A percentile compares a stretch with the other conserved stretches of the same genome.
Evolutionary conservation across 305 asterid species (phyloP).

Genomic region (Solanum hybrid): DNA sequence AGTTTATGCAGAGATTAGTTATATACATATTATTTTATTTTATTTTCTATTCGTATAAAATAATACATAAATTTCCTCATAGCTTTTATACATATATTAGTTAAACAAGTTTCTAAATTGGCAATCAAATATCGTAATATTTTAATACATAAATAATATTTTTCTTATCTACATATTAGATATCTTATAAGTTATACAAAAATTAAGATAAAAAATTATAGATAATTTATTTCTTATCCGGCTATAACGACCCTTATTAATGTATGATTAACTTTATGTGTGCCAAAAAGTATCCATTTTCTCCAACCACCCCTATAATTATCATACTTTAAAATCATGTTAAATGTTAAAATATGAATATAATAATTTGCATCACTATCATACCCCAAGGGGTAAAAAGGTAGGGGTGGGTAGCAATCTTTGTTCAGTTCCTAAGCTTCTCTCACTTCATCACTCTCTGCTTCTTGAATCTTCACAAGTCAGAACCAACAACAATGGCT

Average conservation of each 20-base stretch:
- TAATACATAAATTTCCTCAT: too few relatives aligned
- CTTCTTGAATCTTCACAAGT: background rate
- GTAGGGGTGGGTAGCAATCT: background rate
- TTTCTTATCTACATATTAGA: background rate
- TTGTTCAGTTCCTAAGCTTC: background rate
- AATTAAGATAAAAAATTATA: too few relatives aligned
- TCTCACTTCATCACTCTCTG: background rate
- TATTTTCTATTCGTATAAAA: too few relatives aligned
- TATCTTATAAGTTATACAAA: too few relatives aligned
- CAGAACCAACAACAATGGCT: conserved; percentile 22
- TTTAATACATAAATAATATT: too few relatives aligned
- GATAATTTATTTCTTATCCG: too few relatives aligned
- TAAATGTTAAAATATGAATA: background rate
- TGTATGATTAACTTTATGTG: background rate
- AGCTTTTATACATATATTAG: too few relatives aligned
- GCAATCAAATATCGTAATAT: too few relatives aligned
- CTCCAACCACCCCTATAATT: background rate
- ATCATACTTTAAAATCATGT: background rate
- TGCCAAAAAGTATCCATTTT: background rate
- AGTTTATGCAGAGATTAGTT: too few relatives aligned
- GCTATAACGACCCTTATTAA: too few relatives aligned
- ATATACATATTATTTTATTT: too few relatives aligned
- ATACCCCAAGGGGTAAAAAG: background rate
- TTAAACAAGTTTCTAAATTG: too few relatives aligned
- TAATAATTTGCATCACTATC: background rate